A percentile compares a stretch with the other conserved stretches of the same genome.
phyloP scores from a whole-genome alignment of 768 basidiomycete species.

The Pleurotus citrinopileatus region DNA sequence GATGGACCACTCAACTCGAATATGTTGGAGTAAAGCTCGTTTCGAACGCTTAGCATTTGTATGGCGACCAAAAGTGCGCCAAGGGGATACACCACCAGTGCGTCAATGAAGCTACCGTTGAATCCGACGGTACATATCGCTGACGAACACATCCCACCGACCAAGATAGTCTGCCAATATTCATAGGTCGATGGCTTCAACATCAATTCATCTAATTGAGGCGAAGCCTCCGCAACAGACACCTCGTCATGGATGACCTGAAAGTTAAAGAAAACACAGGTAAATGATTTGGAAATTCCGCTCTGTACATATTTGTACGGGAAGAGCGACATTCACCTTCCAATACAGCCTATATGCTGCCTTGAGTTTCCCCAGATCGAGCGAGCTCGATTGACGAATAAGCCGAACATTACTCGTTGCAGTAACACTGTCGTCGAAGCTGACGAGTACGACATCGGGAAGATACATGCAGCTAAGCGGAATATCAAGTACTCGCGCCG shows the following conservation, averaged over 20 bases:
- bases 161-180: constrained; percentile 58
- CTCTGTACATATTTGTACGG: not conserved
- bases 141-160: constrained; percentile 76
- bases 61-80: constrained; percentile 72
- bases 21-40: constrained; percentile 78
- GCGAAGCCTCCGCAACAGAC: constrained; percentile 70
- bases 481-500: constrained; percentile 76
- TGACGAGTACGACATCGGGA: constrained; percentile 74
- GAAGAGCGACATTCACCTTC: constrained; percentile 41
- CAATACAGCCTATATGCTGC: constrained; percentile 73
- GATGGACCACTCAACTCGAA: constrained; percentile 53
- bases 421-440: constrained; percentile 78
- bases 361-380: constrained; percentile 77
- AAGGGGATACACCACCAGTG: constrained; percentile 67
- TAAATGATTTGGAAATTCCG: not conserved
- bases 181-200: constrained; percentile 57
- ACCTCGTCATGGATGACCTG: constrained; percentile 84
- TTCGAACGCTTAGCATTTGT: constrained; percentile 68
- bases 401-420: constrained; percentile 82
- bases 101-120: constrained; percentile 76
- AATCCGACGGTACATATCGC: constrained; percentile 75
- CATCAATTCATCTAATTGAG: constrained; percentile 74
- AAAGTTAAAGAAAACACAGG: not conserved
- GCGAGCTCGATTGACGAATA: constrained; percentile 65
- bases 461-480: constrained; percentile 68